Evolutionary conservation across 345 rosid genomes (phyloP).

Genomic region (Reutealis trisperma): DNA sequence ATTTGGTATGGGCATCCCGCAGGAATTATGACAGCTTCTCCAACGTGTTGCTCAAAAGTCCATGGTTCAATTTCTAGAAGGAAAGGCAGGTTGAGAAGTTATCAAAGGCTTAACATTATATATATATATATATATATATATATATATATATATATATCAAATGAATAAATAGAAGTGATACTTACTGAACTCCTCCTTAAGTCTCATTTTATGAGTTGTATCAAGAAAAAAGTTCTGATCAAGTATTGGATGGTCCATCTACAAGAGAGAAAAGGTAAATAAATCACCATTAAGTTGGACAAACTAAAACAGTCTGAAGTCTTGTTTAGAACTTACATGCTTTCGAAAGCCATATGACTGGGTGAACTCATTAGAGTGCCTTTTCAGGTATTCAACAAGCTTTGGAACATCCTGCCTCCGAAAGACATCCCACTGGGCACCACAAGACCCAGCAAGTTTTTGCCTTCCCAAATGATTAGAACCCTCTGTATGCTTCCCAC

Average conservation of each 20-base stretch:
- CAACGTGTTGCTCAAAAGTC: conserved; percentile 88
- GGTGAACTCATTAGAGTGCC: conserved; percentile 60
- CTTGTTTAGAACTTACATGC: conserved; percentile 48
- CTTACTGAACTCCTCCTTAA: conserved; percentile 87
- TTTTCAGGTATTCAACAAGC: conserved; percentile 69
- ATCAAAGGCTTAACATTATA: not conserved
- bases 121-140: not conserved
- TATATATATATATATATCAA: not conserved
- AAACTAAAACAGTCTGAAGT: conserved; percentile 3
- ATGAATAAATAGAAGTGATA: conserved; percentile 4
- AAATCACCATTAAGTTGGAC: conserved; percentile 15
- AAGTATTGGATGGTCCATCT: conserved; percentile 80
- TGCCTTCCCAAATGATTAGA: conserved; percentile 32
- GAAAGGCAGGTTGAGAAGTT: conserved; percentile 10
- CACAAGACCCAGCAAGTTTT: conserved; percentile 45
- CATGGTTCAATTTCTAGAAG: conserved; percentile 85
- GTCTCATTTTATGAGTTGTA: conserved; percentile 66
- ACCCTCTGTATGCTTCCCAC: conserved; percentile 34
- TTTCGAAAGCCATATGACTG: conserved; percentile 37
- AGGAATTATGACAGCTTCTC: conserved; percentile 92
- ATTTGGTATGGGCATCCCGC: conserved; percentile 95
- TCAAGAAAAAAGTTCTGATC: conserved; percentile 88
- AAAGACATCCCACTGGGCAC: conserved; percentile 95
- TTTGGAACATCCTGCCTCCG: conserved; percentile 84
- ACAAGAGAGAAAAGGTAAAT: conserved; percentile 23